Evolutionary conservation across 306 rosid genomes (phyloP), one percentile per base, ranked within the genome.

Genomic region (Canavalia ensiformis): DNA sequence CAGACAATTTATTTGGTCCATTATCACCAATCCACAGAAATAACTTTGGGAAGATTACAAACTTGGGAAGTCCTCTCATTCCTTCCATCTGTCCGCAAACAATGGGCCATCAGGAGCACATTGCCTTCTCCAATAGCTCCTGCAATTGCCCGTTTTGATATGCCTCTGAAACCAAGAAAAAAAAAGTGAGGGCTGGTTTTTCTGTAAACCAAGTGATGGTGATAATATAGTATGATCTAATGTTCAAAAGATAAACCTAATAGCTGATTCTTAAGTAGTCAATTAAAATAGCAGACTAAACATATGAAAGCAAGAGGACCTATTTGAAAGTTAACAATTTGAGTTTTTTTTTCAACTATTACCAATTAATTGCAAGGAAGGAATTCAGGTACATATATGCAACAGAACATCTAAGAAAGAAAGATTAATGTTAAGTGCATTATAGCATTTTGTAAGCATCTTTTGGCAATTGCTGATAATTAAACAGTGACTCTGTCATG

Each of bases 91-190:
- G 72, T 46, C 68, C 73, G 10, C 30, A 68, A 44, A 58, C 45
- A 65, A 51, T 9, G 70, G 35, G n/a, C 78, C 75, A 77, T 92
- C 90, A 95, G 1, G 97, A 88, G 80, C 94, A 91, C 91, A 91
- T 86, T 30, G 92, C 91, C 93, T 88, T 95, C 90, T 93, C 97
- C 90, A 95, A 71, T 81, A 66, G 46, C 85, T 95, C 98, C 83
- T 91, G 98, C 87, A 95, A 82, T 82, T 93, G 84, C 13, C 99
- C 98, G 0, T 82, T 93, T 84, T 93, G 84, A 85, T 90, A 95
- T 84, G 97, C 98, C 65, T 95, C 98, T 95, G 92, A 31, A 82
- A 55, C 76, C 72, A 84, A 2, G 63, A 37, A 46, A 82, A 78
- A 72, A 50, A 12, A 65, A 39, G 64, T 62, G 49, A 34, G 13